These are phyloP conservation scores for Lachancea thermotolerans DNA, from an alignment of 805 yeast genomes.

Conservation along the genomic window DNA sequence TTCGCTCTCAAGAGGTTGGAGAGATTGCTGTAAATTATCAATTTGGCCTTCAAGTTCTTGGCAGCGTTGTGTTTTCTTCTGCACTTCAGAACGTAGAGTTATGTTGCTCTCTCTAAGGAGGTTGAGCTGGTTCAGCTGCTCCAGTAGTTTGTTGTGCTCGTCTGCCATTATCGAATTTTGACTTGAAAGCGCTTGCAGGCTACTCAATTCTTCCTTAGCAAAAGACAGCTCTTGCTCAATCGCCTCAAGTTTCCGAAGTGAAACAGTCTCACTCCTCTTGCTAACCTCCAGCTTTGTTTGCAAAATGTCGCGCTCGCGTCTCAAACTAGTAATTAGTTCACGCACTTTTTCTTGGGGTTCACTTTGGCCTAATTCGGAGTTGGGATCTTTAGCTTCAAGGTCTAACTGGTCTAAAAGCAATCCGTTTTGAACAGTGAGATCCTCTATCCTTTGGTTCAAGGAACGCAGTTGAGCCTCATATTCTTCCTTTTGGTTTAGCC, in stretches of 20 bases:
- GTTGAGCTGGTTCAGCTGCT: constrained; percentile 54
- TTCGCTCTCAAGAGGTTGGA: constrained; percentile 42
- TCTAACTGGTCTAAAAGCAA: constrained; percentile 66
- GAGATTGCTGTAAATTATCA: constrained; percentile 23
- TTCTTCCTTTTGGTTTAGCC: constrained; percentile 39
- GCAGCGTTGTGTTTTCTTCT: constrained; percentile 27
- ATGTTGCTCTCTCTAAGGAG: constrained; percentile 62
- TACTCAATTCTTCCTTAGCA: constrained; percentile 42
- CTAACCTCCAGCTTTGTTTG: constrained; percentile 50
- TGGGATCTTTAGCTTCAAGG: constrained; percentile 19
- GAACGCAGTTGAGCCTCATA: constrained; percentile 44
- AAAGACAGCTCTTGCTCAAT: constrained; percentile 45
- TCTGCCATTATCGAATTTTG: constrained; percentile 18
- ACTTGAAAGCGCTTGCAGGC: constrained; percentile 31
- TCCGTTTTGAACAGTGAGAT: constrained; percentile 59
- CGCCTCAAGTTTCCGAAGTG: constrained; percentile 44
- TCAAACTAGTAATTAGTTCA: constrained; percentile 54
- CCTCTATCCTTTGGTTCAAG: constrained; percentile 42
- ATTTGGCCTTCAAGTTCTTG: constrained; percentile 38
- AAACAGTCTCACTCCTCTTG: constrained; percentile 46
- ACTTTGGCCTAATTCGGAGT: constrained; percentile 4
- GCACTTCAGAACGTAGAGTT: constrained; percentile 50
- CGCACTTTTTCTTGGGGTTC: constrained; percentile 31
- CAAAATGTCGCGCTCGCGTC: constrained; percentile 68
- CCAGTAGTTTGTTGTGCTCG: constrained; percentile 41